Evolutionary conservation across 2,329 filamentous ascomycete species (phyloP).

Genomic region (Aspergillus luchuensis): DNA sequence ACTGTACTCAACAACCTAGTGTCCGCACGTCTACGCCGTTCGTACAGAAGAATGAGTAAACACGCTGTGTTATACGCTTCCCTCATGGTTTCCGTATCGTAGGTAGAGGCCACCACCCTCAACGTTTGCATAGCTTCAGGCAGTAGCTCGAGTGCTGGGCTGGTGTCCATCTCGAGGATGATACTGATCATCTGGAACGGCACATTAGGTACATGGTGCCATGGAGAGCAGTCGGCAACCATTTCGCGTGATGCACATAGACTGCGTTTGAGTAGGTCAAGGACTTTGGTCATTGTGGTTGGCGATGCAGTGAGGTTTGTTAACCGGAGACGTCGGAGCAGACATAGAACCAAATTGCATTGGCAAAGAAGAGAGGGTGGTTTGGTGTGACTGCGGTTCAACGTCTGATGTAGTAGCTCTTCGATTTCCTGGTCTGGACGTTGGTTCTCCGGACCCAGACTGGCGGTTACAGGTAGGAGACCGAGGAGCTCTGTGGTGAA

Average conservation of each 20-base stretch:
- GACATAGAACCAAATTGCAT: constrained; percentile 56
- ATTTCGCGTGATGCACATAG: constrained; percentile 51
- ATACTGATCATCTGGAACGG: constrained; percentile 61
- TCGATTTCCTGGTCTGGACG: constrained; percentile 47
- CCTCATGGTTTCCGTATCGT: constrained; percentile 49
- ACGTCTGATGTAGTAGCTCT: constrained; percentile 40
- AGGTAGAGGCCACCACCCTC: constrained; percentile 43
- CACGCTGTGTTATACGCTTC: constrained; percentile 57
- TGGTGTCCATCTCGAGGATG: constrained; percentile 56
- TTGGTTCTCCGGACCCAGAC: constrained; percentile 53
- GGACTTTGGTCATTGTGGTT: constrained; percentile 47
- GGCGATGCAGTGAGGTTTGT: constrained; percentile 49
- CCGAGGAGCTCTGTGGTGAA: constrained; percentile 54
- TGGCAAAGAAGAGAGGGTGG: constrained; percentile 54
- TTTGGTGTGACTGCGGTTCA: constrained; percentile 43
- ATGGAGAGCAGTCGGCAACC: constrained; percentile 49
- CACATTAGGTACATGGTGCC: constrained; percentile 62
- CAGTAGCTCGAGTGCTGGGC: constrained; percentile 51
- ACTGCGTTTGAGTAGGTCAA: constrained; percentile 47
- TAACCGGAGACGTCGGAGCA: constrained; percentile 55
- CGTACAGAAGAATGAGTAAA: constrained; percentile 55
- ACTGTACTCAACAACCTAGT: constrained; percentile 26
- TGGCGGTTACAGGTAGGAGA: constrained; percentile 55
- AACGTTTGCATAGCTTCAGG: constrained; percentile 54
- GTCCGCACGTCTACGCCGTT: constrained; percentile 47